Base-by-base conservation (phyloP, 495 filamentous ascomycete genomes). In the Lepidopterella palustris region DNA sequence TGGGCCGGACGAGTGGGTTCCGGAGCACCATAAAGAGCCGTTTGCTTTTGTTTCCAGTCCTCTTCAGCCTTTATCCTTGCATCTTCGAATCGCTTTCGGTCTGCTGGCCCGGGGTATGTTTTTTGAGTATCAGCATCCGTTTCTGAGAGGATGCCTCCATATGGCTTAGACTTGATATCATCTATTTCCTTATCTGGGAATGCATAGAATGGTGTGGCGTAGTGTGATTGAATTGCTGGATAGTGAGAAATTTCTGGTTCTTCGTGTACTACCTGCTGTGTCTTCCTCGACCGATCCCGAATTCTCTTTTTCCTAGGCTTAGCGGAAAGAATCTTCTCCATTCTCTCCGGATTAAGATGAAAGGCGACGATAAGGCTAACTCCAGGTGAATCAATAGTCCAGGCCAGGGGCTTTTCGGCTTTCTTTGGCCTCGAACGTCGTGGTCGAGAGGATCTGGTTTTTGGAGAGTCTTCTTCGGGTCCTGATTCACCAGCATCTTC, bases 131-230 rank as follows among this genome's bases (percentile, higher is more conserved):
- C 90, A 1, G 92, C 90, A 68, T 98, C 93, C 9, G 82, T 79
- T 71, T 97, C 91, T 1, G 80, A 86, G 35, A 98, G 75, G 42
- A 97, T 96, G 8, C 93, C 93, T 45, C 93, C 95, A 67, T 97
- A 98, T 1, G 95, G 93, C 70, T 96, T 98, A 15, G 85, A 86
- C 69, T 95, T 95, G 10, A 81, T 73, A 64, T 97, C 92, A 62
- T 97, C 93, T 29, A 82, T 85, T 58, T 96, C 91, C 47, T 87
- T 88, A 59, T 95, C 90, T 60, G 85, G 83, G 61, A 95, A 89
- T 0, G 87, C 85, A 68, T 91, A 92, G 65, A 95, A 90, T 8
- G 87, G 86, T 40, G 81, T 79, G 0, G 78, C 76, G 58, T 80
- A 84, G 47, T 71, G 77, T 2, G 77, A 69, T 32, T 84, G 77